Conservation (phyloP, 495 filamentous ascomycete genomes). For the Penicillium soppii region DNA sequence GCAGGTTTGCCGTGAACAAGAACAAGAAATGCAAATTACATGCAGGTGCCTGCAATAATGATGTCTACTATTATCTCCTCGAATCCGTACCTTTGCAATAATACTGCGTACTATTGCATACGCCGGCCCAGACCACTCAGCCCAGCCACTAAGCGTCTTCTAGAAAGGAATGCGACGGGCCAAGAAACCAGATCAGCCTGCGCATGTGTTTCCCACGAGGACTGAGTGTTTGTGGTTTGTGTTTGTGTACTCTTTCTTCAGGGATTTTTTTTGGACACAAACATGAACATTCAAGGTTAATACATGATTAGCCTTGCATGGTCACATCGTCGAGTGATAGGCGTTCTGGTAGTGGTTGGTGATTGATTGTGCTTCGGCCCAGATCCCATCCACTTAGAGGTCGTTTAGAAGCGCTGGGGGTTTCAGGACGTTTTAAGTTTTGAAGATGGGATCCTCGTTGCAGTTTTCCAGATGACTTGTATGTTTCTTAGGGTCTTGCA, state of each 20-base stretch:
- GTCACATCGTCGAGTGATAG: slow-evolving; percentile 3
- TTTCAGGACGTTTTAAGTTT: slow-evolving; percentile 2
- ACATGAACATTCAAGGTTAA: not conserved
- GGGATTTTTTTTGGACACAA: no score
- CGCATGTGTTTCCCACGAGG: slow-evolving; percentile 3
- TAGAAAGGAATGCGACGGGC: not conserved
- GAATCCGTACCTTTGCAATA: not conserved
- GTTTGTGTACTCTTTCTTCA: no score
- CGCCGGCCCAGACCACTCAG: not conserved
- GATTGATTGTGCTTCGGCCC: not conserved
- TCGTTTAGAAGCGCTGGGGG: slow-evolving; percentile 14
- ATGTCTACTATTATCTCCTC: not conserved
- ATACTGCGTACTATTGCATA: not conserved
- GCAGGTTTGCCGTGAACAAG: no score
- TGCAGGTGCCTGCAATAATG: slow-evolving; percentile 7
- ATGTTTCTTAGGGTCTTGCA: not conserved
- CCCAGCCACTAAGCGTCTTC: slow-evolving; percentile 2
- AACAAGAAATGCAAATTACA: not conserved
- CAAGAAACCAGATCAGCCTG: not conserved
- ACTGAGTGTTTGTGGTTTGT: not conserved
- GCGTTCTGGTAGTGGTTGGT: slow-evolving; percentile 8
- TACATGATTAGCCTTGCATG: slow-evolving; percentile 13
- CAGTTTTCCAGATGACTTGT: slow-evolving; percentile 4
- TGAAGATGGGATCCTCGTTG: slow-evolving; percentile 3
- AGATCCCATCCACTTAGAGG: slow-evolving; percentile 9